Evolutionary conservation across 2,329 filamentous ascomycete species (phyloP).

Genomic region (Neophaeococcomyces aloes): DNA sequence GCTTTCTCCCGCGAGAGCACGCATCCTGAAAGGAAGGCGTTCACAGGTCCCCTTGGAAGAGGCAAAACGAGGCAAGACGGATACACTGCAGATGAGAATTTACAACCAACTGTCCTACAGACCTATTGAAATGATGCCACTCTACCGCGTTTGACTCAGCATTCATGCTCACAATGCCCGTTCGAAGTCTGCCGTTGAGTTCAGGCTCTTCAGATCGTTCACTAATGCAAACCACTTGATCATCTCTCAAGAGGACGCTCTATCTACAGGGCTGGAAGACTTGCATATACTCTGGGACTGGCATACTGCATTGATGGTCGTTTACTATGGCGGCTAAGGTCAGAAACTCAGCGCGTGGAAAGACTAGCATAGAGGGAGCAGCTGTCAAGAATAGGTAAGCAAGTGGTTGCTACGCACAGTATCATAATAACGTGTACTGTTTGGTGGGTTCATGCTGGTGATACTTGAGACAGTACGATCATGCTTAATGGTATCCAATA

Average conservation of each 20-base stretch:
- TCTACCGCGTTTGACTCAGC: conserved; percentile 37
- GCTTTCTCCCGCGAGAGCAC: conserved; percentile 35
- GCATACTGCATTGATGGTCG: conserved; percentile 27
- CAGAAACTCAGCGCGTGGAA: neutral
- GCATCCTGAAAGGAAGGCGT: conserved; percentile 27
- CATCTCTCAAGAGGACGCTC: conserved; percentile 23
- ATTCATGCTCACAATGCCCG: conserved; percentile 39
- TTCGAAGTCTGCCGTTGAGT: conserved; percentile 35
- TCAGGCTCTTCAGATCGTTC: conserved; percentile 26
- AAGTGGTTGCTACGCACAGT: neutral
- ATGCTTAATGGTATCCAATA: too few relatives aligned
- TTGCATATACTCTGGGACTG: conserved; percentile 34
- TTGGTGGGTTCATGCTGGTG: too few relatives aligned
- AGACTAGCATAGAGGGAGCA: neutral
- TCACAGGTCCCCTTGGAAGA: conserved; percentile 27
- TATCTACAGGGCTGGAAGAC: conserved; percentile 15
- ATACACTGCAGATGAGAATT: conserved; percentile 30
- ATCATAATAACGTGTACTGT: too few relatives aligned
- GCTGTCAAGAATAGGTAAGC: neutral
- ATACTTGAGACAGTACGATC: too few relatives aligned
- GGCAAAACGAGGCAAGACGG: conserved; percentile 28
- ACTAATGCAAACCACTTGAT: neutral
- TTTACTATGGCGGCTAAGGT: neutral
- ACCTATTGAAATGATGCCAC: conserved; percentile 37
- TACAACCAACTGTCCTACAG: conserved; percentile 42